These are phyloP conservation scores for Hyaloperonospora brassicae DNA, from an alignment of 352 stramenopile genomes.

Conservation along the genomic window DNA sequence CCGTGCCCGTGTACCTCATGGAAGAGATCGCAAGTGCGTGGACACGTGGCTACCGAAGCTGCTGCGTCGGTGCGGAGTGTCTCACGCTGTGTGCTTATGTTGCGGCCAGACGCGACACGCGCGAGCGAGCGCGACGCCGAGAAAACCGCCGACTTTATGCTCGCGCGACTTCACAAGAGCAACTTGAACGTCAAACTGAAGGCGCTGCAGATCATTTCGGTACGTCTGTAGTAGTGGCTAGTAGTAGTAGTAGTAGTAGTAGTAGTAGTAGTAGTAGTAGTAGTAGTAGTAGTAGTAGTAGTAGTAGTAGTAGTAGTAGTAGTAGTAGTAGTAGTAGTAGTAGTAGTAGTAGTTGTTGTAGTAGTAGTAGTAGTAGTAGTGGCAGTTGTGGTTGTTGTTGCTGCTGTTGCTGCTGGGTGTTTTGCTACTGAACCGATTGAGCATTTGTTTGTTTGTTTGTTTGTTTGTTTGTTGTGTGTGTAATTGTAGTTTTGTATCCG, in stretches of 20 bases:
- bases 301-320: no score
- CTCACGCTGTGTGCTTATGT: slow-evolving; percentile 4
- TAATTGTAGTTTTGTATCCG: slow-evolving; percentile 58
- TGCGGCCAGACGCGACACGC: slow-evolving; percentile 45
- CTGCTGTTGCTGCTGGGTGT: no score
- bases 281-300: no score
- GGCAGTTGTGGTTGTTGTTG: no score
- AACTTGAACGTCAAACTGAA: slow-evolving; percentile 85
- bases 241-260: no score
- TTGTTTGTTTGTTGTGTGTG: not conserved
- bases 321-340: no score
- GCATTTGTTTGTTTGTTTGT: no score
- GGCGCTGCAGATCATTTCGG: slow-evolving; percentile 77
- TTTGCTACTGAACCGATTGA: no score
- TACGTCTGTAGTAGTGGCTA: slow-evolving; percentile 16
- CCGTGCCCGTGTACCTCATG: slow-evolving; percentile 79
- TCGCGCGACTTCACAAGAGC: slow-evolving; percentile 65
- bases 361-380: no score
- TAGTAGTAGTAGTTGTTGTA: no score
- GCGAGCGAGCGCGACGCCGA: slow-evolving; percentile 55
- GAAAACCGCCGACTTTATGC: slow-evolving; percentile 74
- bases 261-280: no score
- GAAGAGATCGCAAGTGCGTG: slow-evolving; percentile 72
- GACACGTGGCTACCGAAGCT: not conserved
- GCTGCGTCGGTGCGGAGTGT: not conserved